phyloP scores from a whole-genome alignment of 2,329 filamentous ascomycete species.

The Epichloe hybrida region DNA sequence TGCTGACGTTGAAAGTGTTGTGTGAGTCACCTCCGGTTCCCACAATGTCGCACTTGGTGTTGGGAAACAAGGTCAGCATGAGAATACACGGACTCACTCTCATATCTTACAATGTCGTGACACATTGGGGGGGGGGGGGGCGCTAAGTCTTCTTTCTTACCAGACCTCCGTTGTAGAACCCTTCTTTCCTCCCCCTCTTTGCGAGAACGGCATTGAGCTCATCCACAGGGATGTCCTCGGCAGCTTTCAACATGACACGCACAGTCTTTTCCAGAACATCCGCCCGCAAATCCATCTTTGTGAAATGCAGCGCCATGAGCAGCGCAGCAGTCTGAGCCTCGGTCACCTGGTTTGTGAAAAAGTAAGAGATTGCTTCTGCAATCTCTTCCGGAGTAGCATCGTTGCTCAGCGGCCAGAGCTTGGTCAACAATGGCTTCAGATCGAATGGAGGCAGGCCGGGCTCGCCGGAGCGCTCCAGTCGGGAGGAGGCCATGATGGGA shows the following conservation, averaged over 20 bases:
- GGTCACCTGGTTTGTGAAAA: conserved; percentile 84
- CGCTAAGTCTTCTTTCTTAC: conserved; percentile 34
- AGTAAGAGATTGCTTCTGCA: conserved; percentile 75
- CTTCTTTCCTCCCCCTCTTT: conserved; percentile 48
- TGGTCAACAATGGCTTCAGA: conserved; percentile 60
- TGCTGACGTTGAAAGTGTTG: conserved; percentile 97
- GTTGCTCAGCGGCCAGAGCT: conserved; percentile 49
- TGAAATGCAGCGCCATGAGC: conserved; percentile 85
- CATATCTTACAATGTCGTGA: background rate
- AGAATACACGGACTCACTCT: conserved; percentile 4
- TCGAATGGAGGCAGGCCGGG: conserved; percentile 27
- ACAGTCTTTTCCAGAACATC: conserved; percentile 82
- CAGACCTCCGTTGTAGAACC: conserved; percentile 68
- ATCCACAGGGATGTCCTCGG: conserved; percentile 54
- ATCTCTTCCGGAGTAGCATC: conserved; percentile 65
- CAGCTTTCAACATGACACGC: conserved; percentile 67
- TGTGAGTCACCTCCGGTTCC: conserved; percentile 93
- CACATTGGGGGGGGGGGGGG: too few species aligned
- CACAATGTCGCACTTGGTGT: conserved; percentile 70
- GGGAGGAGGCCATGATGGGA: conserved; percentile 18
- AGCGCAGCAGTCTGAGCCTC: conserved; percentile 77
- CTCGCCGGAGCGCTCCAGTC: conserved; percentile 12
- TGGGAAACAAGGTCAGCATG: background rate
- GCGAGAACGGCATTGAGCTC: conserved; percentile 49
- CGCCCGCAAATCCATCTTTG: conserved; percentile 66